Evolutionary conservation across 1,139 yeast species (phyloP).

Genomic region (Scheffersomyces stambukii): DNA sequence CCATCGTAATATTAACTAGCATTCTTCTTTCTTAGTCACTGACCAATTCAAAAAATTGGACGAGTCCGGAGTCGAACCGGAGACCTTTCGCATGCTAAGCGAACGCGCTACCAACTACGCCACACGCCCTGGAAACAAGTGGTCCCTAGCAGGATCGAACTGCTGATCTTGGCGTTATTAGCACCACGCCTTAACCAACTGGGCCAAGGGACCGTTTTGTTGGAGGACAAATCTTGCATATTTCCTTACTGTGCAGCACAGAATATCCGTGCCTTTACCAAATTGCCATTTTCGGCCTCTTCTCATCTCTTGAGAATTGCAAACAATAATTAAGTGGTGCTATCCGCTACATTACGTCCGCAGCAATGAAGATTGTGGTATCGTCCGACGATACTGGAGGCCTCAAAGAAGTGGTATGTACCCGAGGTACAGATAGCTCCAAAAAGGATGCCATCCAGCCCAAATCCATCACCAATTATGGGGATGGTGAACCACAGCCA

Average conservation of each 20-base stretch:
- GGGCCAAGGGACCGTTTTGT: slow-evolving; percentile 71
- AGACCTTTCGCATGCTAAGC: slow-evolving; percentile 68
- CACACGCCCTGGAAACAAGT: slow-evolving; percentile 51
- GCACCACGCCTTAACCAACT: slow-evolving; percentile 92
- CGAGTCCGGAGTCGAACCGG: slow-evolving; percentile 66
- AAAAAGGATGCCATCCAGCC: slow-evolving; percentile 56
- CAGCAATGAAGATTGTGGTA: slow-evolving; percentile 46
- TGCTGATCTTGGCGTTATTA: slow-evolving; percentile 82
- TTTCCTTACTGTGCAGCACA: neutral
- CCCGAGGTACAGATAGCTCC: slow-evolving; percentile 67
- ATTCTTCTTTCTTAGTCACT: too few species aligned
- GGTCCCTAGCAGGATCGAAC: slow-evolving; percentile 88
- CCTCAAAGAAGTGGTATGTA: slow-evolving; percentile 53
- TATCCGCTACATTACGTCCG: neutral
- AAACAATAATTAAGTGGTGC: too few species aligned
- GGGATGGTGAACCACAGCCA: slow-evolving; percentile 26
- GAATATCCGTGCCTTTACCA: too few species aligned
- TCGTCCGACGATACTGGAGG: slow-evolving; percentile 57
- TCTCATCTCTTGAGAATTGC: slow-evolving; percentile 3
- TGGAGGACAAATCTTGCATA: neutral
- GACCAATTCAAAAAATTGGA: slow-evolving; percentile 35
- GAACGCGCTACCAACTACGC: slow-evolving; percentile 72
- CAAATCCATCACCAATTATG: slow-evolving; percentile 36
- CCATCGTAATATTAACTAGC: too few species aligned
- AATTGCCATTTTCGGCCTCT: slow-evolving; percentile 1